These are phyloP conservation scores for Suaeda aralocaspica DNA, from an alignment of 148 eudicot species.

Conservation along the genomic window DNA sequence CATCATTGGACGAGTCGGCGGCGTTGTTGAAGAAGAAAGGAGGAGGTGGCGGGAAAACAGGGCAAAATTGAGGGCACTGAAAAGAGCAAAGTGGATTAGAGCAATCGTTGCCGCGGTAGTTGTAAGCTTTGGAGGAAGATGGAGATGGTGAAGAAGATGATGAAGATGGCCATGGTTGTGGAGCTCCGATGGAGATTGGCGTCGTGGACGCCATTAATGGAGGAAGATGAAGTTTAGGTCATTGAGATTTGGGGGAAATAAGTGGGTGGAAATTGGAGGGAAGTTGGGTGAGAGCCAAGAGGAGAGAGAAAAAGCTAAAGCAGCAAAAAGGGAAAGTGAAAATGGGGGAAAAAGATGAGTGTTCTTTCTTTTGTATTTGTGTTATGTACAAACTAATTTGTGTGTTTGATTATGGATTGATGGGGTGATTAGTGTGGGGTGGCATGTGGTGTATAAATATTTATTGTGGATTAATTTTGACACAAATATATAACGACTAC, in stretches of 20 bases:
- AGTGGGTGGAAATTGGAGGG: constrained; percentile 3
- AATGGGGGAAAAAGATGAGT: constrained; percentile 10
- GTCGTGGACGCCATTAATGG: constrained; percentile 2
- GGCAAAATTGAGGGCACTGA: constrained; percentile 41
- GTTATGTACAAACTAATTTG: too few species aligned
- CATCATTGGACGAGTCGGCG: constrained; percentile 10
- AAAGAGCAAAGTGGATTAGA: constrained; percentile 26
- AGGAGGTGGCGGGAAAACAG: constrained; percentile 33
- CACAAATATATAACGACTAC: too few species aligned
- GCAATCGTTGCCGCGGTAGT: constrained; percentile 20
- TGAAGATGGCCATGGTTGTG: constrained; percentile 32
- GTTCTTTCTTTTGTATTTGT: too few species aligned
- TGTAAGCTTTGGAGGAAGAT: neutral
- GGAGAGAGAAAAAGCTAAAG: neutral
- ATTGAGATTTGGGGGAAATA: neutral
- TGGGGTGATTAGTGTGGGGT: neutral
- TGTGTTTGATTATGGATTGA: neutral
- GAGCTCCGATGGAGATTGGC: constrained; percentile 28
- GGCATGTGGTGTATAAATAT: constrained; percentile 2
- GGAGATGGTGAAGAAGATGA: constrained; percentile 14
- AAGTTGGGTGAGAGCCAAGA: neutral
- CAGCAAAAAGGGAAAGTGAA: constrained; percentile 3
- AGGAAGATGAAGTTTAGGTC: neutral
- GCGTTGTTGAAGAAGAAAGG: constrained; percentile 8
- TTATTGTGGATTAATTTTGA: too few species aligned